Base-by-base conservation (phyloP, 805 yeast species). In the Torulaspora franciscae region DNA sequence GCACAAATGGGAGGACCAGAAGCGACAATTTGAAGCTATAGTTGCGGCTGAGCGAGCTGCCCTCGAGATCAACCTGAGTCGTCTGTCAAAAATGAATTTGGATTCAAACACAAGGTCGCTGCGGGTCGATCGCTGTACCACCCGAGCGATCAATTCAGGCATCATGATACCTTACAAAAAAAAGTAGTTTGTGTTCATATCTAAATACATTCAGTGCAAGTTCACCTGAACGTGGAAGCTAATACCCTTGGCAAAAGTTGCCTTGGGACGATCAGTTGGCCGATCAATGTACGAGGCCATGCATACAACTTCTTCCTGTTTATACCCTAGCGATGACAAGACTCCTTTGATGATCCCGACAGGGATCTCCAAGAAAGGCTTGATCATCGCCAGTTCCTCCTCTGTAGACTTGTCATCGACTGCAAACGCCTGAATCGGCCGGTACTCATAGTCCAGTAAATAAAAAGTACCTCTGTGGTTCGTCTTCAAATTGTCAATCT, bases 401-500 rank as follows among this genome's bases (percentile, higher is more conserved):
- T 48, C 55, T 1, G 48, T 30, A 4, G 48, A 41, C 17, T 42
- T 51, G n/a, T 47, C 57, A 13, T 49, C 54, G 15, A 61, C 29
- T 11, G 59, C 49, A 40, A 64, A 55, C 10, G 54, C 37, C 41
- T 57, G 57, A 15, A 62, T 57, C 7, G 64, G 62, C 36, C 45
- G 50, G 39, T 59, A 63, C 19, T 62, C 57, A 34, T 56, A 56
- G 37, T 65, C 69, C 32, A 61, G 56, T 7, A 65, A 43, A 47
- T 62, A 65, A 46, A 67, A 68, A 2, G 69, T 57, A 19, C 74
- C 85, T 30, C 95, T 69, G 62, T 93, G 97, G 61, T 93, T 93
- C 1, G 99, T 93, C 49, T 95, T 77, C 47, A 93, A 72, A 54
- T 88, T 89, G 62, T 90, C 97, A 72, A 93, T 86, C 62, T 85